Conservation (phyloP, 768 basidiomycete species). For the Baorangia bicolor region DNA sequence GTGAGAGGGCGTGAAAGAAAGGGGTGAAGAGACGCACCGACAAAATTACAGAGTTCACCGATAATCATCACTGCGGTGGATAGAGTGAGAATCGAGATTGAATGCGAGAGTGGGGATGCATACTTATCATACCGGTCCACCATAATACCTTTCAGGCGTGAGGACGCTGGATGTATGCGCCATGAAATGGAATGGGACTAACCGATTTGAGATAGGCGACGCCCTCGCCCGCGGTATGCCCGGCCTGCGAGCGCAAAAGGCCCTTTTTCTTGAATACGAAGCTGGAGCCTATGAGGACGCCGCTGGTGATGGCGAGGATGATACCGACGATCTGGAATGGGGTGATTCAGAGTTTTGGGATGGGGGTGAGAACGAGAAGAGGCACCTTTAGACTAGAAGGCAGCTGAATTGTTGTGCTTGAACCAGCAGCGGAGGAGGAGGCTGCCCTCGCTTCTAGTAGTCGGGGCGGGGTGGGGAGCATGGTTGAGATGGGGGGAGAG, state of each 20-base stretch:
- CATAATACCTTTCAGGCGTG: conserved; percentile 60
- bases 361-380: neutral
- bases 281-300: conserved; percentile 85
- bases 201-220: conserved; percentile 95
- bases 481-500: neutral
- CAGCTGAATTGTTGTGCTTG: conserved; percentile 35
- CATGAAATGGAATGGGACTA: conserved; percentile 31
- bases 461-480: conserved; percentile 7
- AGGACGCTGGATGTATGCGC: conserved; percentile 9
- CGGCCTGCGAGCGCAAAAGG: conserved; percentile 75
- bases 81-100: neutral
- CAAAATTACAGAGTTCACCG: conserved; percentile 86
- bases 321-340: conserved; percentile 69
- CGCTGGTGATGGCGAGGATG: conserved; percentile 72
- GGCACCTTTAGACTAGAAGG: conserved; percentile 54
- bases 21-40: conserved; percentile 49
- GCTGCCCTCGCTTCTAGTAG: conserved; percentile 24
- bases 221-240: conserved; percentile 76
- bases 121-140: conserved; percentile 93
- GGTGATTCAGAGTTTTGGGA: neutral
- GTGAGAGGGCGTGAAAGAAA: conserved; percentile 6
- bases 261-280: conserved; percentile 99
- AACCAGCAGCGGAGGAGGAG: conserved; percentile 40
- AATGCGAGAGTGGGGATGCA: too few species aligned
- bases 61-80: conserved; percentile 76